Base-by-base conservation (phyloP, 116 monocot genomes). In the Zostera marina region DNA sequence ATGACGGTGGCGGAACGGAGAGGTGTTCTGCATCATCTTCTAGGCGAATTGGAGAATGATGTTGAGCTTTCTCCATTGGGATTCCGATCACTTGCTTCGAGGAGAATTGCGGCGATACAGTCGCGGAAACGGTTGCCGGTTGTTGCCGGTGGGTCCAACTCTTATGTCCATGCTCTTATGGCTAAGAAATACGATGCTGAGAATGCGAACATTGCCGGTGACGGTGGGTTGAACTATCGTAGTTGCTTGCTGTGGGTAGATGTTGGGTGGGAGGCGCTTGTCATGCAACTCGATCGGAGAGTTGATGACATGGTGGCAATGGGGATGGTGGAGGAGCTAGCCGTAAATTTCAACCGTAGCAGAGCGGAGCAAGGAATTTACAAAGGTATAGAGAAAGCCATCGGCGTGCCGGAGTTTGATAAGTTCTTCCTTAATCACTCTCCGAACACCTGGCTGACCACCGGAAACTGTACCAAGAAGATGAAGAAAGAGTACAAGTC, bases 281-380 rank as follows among this genome's bases (percentile, higher is more conserved):
- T 42, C 11, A 66, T 68, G 60, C 52, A 81, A 14, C 60, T 86
- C 17, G 81, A 86, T 52, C 56, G 64, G 54, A 62, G 86, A 32
- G 86, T 86, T 22, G 81, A 86, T 11, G 81, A 86, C 38, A 86
- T 86, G 86, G 53, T 86, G 54, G 70, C 15, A 43, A 42, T 44
- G 65, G 81, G 86, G 42, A 86, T 86, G 86, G 65, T 81, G 46
- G 78, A 77, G 53, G 86, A 86, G 78, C 62, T 86, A 56, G 78
- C 70, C 42, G 22, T 11, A 56, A 65, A 81, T 58, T 76, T 72
- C 63, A 26, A 60, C n/a, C 23, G 42, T 17, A 13, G 47, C 22
- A 42, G 70, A 44, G 44, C 63, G 38, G 15, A 7, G 14, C 15
- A 46, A 26, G 32, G 51, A 23, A 19, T 67, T 25, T 73, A 81